These are phyloP conservation scores for Apiotrichum brassicae DNA, from an alignment of 1,284 basidiomycete genomes.

Conservation along the genomic window DNA sequence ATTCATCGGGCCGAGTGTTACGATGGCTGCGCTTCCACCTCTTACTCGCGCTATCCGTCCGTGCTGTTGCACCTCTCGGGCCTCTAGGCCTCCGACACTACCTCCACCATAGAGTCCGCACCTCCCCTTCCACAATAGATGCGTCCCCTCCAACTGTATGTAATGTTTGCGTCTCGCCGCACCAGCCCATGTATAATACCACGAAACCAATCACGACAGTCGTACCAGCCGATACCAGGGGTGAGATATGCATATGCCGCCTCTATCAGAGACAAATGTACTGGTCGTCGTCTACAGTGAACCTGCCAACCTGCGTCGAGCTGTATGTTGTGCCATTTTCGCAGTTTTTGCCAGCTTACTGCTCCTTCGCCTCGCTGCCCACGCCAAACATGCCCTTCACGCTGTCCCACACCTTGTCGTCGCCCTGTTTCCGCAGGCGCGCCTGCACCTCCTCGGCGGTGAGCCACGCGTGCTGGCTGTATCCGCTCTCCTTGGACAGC, in stretches of 20 bases:
- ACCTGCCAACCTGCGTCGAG: too few relatives aligned
- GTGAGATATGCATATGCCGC: constrained; percentile 17
- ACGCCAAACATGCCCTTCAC: constrained; percentile 41
- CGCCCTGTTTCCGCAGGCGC: constrained; percentile 31
- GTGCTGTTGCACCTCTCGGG: too few relatives aligned
- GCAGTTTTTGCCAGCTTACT: constrained; percentile 3
- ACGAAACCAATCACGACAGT: too few relatives aligned
- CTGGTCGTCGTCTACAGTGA: neutral
- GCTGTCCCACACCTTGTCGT: constrained; percentile 33
- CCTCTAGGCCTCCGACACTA: too few relatives aligned
- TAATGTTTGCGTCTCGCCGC: too few relatives aligned
- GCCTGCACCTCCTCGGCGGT: constrained; percentile 33
- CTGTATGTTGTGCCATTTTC: neutral
- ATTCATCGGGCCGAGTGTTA: too few relatives aligned
- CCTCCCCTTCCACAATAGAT: too few relatives aligned
- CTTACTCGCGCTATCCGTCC: too few relatives aligned
- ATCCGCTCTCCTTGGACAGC: constrained; percentile 23
- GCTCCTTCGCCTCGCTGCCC: constrained; percentile 5
- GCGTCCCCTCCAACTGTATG: too few relatives aligned
- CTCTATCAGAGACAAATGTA: neutral
- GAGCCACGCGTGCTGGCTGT: constrained; percentile 38
- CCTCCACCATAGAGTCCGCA: too few relatives aligned
- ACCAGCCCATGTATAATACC: too few relatives aligned
- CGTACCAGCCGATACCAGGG: neutral
- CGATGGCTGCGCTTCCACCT: too few relatives aligned